These are phyloP conservation scores for Lactarius hatsudake DNA, from an alignment of 768 basidiomycete genomes.

Conservation along the genomic window DNA sequence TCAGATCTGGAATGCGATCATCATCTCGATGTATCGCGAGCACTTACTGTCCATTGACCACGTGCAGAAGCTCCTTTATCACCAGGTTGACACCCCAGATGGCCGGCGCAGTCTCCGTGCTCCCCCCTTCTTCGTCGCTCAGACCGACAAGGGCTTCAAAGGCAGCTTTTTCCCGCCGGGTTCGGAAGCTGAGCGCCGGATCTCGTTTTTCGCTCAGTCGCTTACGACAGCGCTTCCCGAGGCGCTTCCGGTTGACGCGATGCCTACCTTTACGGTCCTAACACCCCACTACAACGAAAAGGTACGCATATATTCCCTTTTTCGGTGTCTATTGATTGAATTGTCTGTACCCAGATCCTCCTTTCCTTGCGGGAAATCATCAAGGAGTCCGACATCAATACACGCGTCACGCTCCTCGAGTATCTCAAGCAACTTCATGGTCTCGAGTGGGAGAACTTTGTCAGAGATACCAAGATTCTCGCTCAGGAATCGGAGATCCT, in stretches of 20 bases:
- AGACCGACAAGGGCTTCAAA: conserved; percentile 82
- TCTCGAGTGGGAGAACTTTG: conserved; percentile 99
- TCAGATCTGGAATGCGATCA: conserved; percentile 99
- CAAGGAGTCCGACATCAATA: conserved; percentile 95
- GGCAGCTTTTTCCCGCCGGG: conserved; percentile 91
- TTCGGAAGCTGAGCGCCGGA: conserved; percentile 94
- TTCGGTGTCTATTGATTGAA: background rate
- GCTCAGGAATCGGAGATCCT: conserved; percentile 92
- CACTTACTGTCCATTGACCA: conserved; percentile 98
- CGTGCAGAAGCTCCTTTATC: conserved; percentile 96
- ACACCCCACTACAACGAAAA: conserved; percentile 99
- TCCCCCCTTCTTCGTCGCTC: conserved; percentile 97
- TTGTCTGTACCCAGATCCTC: conserved; percentile 58
- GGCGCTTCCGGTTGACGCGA: conserved; percentile 94
- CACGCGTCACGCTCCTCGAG: conserved; percentile 94
- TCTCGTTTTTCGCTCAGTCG: conserved; percentile 98
- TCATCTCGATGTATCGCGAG: conserved; percentile 99
- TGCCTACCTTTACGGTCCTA: conserved; percentile 99
- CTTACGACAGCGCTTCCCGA: conserved; percentile 93
- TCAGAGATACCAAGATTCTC: conserved; percentile 98
- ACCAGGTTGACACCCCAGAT: conserved; percentile 87
- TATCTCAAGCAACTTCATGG: conserved; percentile 98
- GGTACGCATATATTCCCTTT: conserved; percentile 39
- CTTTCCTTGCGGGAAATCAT: conserved; percentile 97
- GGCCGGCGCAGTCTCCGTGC: conserved; percentile 91